A percentile compares a stretch with the other conserved stretches of the same genome.
Conservation (phyloP, 805 yeast genomes). For the Nakazawaea sp. region DNA sequence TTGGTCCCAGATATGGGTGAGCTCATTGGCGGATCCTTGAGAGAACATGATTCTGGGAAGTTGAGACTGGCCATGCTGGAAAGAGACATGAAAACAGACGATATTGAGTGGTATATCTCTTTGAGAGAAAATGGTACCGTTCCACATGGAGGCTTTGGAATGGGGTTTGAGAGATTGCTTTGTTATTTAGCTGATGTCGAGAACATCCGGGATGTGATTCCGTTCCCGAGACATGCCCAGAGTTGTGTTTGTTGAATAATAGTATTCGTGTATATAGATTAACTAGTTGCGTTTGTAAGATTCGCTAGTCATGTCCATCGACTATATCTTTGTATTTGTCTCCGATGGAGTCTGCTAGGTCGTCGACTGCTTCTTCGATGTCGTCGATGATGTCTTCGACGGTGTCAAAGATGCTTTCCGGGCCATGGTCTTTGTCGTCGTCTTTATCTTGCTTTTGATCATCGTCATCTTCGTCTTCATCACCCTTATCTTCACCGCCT, state of each 20-base stretch:
- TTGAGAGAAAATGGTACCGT: slow-evolving; percentile 71
- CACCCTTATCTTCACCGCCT: slow-evolving; percentile 9
- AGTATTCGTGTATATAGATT: slow-evolving; percentile 1
- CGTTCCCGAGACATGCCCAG: slow-evolving; percentile 73
- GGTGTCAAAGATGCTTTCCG: slow-evolving; percentile 4
- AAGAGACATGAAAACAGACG: slow-evolving; percentile 50
- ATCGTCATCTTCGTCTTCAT: not conserved
- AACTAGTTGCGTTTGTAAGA: not conserved
- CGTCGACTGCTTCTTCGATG: slow-evolving; percentile 11
- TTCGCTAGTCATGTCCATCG: not conserved
- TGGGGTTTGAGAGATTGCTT: slow-evolving; percentile 86
- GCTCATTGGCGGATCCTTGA: slow-evolving; percentile 86
- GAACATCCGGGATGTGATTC: slow-evolving; percentile 79
- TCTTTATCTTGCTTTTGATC: slow-evolving; percentile 8
- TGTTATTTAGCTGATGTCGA: slow-evolving; percentile 67
- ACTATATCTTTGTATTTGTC: slow-evolving; percentile 6
- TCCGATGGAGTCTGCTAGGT: slow-evolving; percentile 9
- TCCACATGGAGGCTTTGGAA: slow-evolving; percentile 97
- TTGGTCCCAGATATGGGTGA: slow-evolving; percentile 91
- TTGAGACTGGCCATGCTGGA: slow-evolving; percentile 43
- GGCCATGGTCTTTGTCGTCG: not conserved
- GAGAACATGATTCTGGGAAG: slow-evolving; percentile 59
- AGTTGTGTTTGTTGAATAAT: slow-evolving; percentile 37
- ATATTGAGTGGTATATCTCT: slow-evolving; percentile 75
- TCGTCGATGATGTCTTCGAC: slow-evolving; percentile 11